Evolutionary conservation across 2,329 filamentous ascomycete species (phyloP).

Genomic region (Colletotrichum noveboracense): DNA sequence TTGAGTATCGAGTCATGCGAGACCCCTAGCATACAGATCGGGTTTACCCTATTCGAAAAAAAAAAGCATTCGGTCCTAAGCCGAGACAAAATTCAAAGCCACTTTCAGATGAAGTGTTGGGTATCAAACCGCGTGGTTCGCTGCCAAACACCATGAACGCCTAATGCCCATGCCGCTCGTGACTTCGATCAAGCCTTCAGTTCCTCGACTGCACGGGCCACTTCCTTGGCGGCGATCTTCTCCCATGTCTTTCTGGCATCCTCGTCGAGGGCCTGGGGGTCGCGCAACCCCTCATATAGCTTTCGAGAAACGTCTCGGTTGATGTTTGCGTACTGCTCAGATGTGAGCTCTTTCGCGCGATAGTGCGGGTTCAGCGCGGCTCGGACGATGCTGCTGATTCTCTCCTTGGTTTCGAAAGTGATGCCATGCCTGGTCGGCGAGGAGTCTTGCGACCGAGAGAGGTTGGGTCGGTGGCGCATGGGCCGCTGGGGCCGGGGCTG

Average conservation of each 20-base stretch:
- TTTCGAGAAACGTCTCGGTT: conserved; percentile 89
- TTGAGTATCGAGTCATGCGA: background rate
- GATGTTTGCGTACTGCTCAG: conserved; percentile 90
- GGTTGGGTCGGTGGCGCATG: conserved; percentile 41
- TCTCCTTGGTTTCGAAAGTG: conserved; percentile 84
- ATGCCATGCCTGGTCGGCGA: conserved; percentile 72
- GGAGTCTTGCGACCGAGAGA: conserved; percentile 61
- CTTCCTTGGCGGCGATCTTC: conserved; percentile 77
- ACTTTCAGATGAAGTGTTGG: conserved; percentile 17
- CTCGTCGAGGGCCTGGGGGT: conserved; percentile 64
- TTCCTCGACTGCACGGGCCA: conserved; percentile 73
- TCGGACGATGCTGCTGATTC: conserved; percentile 88
- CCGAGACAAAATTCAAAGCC: conserved; percentile 13
- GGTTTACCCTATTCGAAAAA: background rate
- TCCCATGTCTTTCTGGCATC: conserved; percentile 75
- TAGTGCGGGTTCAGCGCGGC: conserved; percentile 83
- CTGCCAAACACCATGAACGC: conserved; percentile 21
- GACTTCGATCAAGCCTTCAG: conserved; percentile 33
- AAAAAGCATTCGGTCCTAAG: background rate
- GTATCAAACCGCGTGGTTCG: conserved; percentile 23
- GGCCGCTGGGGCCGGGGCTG: conserved; percentile 57
- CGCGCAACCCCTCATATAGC: conserved; percentile 75
- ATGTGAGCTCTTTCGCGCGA: conserved; percentile 74
- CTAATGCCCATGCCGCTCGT: conserved; percentile 8
- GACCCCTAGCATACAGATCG: conserved; percentile 2